Percentiles rank a stretch among this genome's conserved stretches.
These are phyloP conservation scores for Phytophthora uliginosa DNA, from an alignment of 352 stramenopile genomes.

Conservation along the genomic window DNA sequence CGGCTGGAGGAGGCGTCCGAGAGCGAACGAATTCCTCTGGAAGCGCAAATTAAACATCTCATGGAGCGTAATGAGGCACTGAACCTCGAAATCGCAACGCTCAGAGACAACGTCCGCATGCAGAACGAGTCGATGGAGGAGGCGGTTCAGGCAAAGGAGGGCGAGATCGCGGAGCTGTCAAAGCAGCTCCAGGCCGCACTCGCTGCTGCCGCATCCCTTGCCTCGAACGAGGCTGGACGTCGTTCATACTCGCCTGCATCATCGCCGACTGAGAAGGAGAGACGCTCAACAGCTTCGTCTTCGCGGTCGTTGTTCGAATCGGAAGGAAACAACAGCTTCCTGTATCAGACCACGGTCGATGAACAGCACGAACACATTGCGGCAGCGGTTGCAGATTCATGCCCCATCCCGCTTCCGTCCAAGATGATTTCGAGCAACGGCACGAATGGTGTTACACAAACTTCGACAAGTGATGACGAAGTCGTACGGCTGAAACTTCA, in stretches of 20 bases:
- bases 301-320: slow-evolving; percentile 40
- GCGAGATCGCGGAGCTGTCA: slow-evolving; percentile 57
- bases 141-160: slow-evolving; percentile 61
- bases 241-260: slow-evolving; percentile 31
- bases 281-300: slow-evolving; percentile 49
- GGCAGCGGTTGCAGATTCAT: slow-evolving; percentile 53
- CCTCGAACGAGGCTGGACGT: slow-evolving; percentile 32
- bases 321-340: slow-evolving; percentile 46
- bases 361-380: slow-evolving; percentile 48
- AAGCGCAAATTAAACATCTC: slow-evolving; percentile 52
- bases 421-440: slow-evolving; percentile 20
- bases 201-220: slow-evolving; percentile 34
- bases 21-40: slow-evolving; percentile 37
- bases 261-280: slow-evolving; percentile 51
- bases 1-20: slow-evolving; percentile 36
- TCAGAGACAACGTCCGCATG: slow-evolving; percentile 50
- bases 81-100: slow-evolving; percentile 28
- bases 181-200: slow-evolving; percentile 59
- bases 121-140: slow-evolving; percentile 54
- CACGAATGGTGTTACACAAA: slow-evolving; percentile 29
- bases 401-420: slow-evolving; percentile 51
- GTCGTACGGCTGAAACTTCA: slow-evolving; percentile 54
- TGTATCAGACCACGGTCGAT: slow-evolving; percentile 42
- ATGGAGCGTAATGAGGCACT: slow-evolving; percentile 44
- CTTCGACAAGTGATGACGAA: slow-evolving; percentile 49